Base-by-base conservation (phyloP, 1,139 yeast genomes). In the Groenewaldozyma sp. region DNA sequence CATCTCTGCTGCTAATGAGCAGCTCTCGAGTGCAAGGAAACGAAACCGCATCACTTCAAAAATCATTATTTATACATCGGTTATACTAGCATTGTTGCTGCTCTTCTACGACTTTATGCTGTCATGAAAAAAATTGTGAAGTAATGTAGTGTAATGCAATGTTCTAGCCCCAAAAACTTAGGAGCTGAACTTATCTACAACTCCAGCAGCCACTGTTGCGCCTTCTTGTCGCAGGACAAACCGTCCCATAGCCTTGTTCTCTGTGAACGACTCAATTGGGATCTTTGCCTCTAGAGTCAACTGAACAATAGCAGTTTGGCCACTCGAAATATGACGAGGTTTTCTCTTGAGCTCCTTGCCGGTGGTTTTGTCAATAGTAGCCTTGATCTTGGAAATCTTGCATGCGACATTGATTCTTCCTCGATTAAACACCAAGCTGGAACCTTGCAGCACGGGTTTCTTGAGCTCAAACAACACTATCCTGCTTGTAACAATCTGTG, bases 161-260 rank as follows among this genome's bases (percentile, higher is more conserved):
- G 6, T 13, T 17, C 17, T 20, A 16, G 32, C 11, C 31, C 17
- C 28, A 34, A 33, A 33, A 6, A 6, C 13, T 36, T 10, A 37
- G 38, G n/a, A n/a, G n/a, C n/a, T n/a, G n/a, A n/a, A n/a, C n/a
- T n/a, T n/a, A 42, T 60, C 63, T n/a, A 62, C 77, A 2, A 68
- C 69, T 22, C 97, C 97, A 0, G 96, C 95, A 7, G 94, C 97
- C 36, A 91, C 73, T 0, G 96, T 86, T 22, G 68, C 56, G 2
- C 97, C 96, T 51, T 84, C 95, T 52, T 81, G 76, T 55, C 98
- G 76, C 34, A 91, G 62, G 5, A 93, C 91, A 19, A 91, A 67
- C 52, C 95, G 71, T 2, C 96, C 95, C 36, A 91, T 64, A 31
- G 74, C 74, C 50, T 70, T 71, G 55, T 78, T 77, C 36, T 78